phyloP scores from a whole-genome alignment of 2,329 filamentous ascomycete species.

The Colletotrichum ledebouriae region DNA sequence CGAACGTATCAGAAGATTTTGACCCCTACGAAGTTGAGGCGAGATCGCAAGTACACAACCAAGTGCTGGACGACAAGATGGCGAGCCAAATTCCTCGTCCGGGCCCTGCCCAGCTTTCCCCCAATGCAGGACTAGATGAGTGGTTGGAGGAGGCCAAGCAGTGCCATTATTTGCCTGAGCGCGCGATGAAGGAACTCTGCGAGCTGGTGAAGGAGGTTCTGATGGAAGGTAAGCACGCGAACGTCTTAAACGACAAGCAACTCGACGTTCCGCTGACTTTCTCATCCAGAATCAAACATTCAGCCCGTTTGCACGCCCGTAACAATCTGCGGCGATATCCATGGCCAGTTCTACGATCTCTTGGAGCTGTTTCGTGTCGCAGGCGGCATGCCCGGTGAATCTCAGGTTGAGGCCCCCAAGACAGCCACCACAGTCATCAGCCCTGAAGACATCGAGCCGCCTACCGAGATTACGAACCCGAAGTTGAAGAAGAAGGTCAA shows the following conservation, averaged over 20 bases:
- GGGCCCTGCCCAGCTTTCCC: slow-evolving; percentile 86
- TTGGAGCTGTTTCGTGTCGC: slow-evolving; percentile 97
- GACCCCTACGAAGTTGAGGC: slow-evolving; percentile 27
- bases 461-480: slow-evolving; percentile 87
- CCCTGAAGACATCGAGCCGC: slow-evolving; percentile 92
- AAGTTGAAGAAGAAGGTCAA: slow-evolving; percentile 89
- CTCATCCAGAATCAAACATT: slow-evolving; percentile 87
- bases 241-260: slow-evolving; percentile 6
- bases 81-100: slow-evolving; percentile 80
- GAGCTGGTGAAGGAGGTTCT: slow-evolving; percentile 99
- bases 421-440: slow-evolving; percentile 82
- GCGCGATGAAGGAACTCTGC: slow-evolving; percentile 98
- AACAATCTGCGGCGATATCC: slow-evolving; percentile 97
- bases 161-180: slow-evolving; percentile 95
- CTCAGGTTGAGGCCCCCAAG: slow-evolving; percentile 75
- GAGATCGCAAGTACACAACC: slow-evolving; percentile 14
- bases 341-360: slow-evolving; percentile 98
- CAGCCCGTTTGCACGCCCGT: slow-evolving; percentile 97
- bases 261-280: slow-evolving; percentile 24
- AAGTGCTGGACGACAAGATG: slow-evolving; percentile 52
- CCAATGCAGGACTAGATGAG: slow-evolving; percentile 90
- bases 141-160: slow-evolving; percentile 98
- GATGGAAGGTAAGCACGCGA: slow-evolving; percentile 82
- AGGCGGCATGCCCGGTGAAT: slow-evolving; percentile 94
- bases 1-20: slow-evolving; percentile 25